A percentile compares a stretch with the other conserved stretches of the same genome.
Evolutionary conservation across 257 asterid species (phyloP).

Genomic region (Ballota nigra): DNA sequence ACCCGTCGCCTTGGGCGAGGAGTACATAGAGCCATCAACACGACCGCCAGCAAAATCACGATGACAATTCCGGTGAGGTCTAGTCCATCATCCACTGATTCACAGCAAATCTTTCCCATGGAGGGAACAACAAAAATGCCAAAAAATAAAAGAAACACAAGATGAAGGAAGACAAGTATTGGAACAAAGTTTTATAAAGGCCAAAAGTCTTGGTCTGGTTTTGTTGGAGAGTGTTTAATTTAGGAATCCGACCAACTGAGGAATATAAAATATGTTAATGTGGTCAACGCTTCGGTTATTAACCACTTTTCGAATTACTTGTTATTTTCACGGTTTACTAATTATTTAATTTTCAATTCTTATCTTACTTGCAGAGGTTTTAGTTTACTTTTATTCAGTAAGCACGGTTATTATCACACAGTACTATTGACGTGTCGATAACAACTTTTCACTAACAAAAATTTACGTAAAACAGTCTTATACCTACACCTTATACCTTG

Average conservation of each 20-base stretch:
- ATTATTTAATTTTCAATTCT: background rate
- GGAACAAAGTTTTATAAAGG: background rate
- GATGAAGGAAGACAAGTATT: background rate
- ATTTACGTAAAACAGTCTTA: too few relatives aligned
- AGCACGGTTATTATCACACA: too few relatives aligned
- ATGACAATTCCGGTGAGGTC: slow-evolving; percentile 20
- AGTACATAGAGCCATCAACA: slow-evolving; percentile 28
- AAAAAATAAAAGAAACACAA: background rate
- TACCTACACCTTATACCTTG: too few relatives aligned
- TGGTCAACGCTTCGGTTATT: background rate
- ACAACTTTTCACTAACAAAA: too few relatives aligned
- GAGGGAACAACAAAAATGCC: background rate
- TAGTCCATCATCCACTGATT: slow-evolving; percentile 19
- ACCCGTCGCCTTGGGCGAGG: slow-evolving; percentile 26
- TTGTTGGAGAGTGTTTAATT: background rate
- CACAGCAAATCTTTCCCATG: slow-evolving; percentile 45
- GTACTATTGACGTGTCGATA: too few relatives aligned
- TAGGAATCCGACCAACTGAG: background rate
- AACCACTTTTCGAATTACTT: background rate
- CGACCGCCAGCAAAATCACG: slow-evolving; percentile 28
- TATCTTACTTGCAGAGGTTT: too few relatives aligned
- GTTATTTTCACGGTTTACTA: background rate
- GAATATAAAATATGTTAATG: background rate
- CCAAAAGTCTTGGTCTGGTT: slow-evolving; percentile 15
- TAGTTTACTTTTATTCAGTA: too few relatives aligned